Conservation (phyloP, 1,284 basidiomycete species). For the Phylloporus sp. region DNA sequence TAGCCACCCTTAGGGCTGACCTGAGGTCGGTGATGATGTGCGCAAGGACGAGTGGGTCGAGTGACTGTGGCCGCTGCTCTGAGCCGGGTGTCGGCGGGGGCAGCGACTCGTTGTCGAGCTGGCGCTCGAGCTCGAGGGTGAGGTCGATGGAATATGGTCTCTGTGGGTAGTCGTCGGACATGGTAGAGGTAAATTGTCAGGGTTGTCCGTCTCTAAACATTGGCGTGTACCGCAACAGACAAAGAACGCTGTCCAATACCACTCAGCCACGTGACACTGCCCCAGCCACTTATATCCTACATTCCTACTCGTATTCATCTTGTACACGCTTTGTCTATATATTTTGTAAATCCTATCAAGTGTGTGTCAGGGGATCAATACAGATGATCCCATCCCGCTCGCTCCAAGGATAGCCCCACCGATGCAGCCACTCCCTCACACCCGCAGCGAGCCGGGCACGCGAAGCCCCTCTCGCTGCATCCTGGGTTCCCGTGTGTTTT, state of each 20-base stretch:
- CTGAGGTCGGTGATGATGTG: slow-evolving; percentile 76
- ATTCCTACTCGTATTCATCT: neutral
- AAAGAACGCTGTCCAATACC: neutral
- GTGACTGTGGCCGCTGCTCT: slow-evolving; percentile 56
- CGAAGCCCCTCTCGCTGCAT: slow-evolving; percentile 80
- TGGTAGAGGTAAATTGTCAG: slow-evolving; percentile 19
- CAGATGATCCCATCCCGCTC: slow-evolving; percentile 91
- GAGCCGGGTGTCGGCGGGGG: slow-evolving; percentile 49
- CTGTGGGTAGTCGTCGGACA: slow-evolving; percentile 29
- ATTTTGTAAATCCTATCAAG: slow-evolving; percentile 35
- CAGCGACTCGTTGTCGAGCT: slow-evolving; percentile 71
- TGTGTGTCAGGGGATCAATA: slow-evolving; percentile 84
- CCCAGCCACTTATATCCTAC: neutral
- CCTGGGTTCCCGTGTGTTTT: slow-evolving; percentile 92
- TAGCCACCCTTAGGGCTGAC: slow-evolving; percentile 63
- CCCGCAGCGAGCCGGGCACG: slow-evolving; percentile 83
- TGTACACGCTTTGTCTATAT: slow-evolving; percentile 26
- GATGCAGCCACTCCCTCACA: slow-evolving; percentile 88
- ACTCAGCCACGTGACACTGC: slow-evolving; percentile 26
- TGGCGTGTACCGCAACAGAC: slow-evolving; percentile 19
- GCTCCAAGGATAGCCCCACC: slow-evolving; percentile 96
- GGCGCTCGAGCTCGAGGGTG: slow-evolving; percentile 76
- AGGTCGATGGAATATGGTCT: slow-evolving; percentile 75
- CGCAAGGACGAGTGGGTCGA: slow-evolving; percentile 78
- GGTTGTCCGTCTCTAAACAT: neutral